phyloP scores from a whole-genome alignment of 176 grass and related monocot genomes.

The Dendrocalamus sinicus region DNA sequence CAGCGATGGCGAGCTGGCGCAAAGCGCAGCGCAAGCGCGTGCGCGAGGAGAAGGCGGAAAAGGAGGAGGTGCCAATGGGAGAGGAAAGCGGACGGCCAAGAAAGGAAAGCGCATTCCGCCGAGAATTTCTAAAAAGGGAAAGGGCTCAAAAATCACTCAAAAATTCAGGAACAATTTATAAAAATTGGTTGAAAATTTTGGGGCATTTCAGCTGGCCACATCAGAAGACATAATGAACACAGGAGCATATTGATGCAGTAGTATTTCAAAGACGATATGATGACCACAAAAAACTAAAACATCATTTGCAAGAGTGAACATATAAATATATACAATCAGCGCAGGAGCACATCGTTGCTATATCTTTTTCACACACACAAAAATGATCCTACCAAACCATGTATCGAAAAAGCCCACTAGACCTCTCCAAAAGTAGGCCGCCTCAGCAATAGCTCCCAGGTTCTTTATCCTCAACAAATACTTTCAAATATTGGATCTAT shows the following conservation, averaged over 20 bases:
- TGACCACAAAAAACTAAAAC: conserved; percentile 14
- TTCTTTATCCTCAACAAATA: background rate
- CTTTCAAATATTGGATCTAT: background rate
- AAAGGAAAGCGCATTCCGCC: too few relatives aligned
- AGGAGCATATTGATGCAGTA: background rate
- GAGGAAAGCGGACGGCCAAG: too few relatives aligned
- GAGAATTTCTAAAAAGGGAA: too few relatives aligned
- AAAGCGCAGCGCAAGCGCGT: too few relatives aligned
- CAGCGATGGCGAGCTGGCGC: too few relatives aligned
- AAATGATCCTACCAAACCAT: background rate
- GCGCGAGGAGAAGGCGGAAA: too few relatives aligned
- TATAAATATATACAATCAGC: background rate
- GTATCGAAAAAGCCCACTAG: conserved; percentile 12
- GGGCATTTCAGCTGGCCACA: too few relatives aligned
- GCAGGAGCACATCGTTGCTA: conserved; percentile 4
- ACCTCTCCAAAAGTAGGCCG: background rate
- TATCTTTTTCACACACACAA: background rate
- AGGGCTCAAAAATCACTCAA: too few relatives aligned
- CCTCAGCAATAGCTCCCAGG: background rate
- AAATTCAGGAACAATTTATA: too few relatives aligned
- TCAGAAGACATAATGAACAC: conserved; percentile 19
- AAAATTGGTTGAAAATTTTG: too few relatives aligned
- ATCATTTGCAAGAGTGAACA: conserved; percentile 29
- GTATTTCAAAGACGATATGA: conserved; percentile 19
- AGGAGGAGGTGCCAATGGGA: too few relatives aligned